Evolutionary conservation across 2,329 filamentous ascomycete species (phyloP).

Genomic region (Sclerotinia glacialis): DNA sequence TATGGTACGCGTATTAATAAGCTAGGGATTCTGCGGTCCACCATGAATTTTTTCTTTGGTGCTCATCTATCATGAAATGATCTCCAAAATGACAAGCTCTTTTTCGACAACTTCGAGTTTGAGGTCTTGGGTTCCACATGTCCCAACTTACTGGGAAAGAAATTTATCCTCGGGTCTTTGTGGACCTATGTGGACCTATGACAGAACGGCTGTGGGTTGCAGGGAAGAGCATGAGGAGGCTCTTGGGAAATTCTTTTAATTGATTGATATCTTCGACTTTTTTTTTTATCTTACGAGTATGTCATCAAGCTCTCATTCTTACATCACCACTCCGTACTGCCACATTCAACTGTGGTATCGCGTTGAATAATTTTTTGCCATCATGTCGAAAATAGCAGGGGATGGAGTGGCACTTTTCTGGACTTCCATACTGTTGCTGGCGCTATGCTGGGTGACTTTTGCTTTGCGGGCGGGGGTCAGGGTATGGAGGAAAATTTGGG

Average conservation of each 20-base stretch:
- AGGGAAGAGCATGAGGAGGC: background rate
- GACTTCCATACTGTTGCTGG: constrained; percentile 32
- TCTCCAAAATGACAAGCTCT: too few relatives aligned
- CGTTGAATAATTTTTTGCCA: background rate
- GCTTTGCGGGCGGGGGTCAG: constrained; percentile 31
- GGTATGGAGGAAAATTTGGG: constrained; percentile 34
- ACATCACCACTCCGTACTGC: too few relatives aligned
- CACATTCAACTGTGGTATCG: background rate
- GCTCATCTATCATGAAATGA: too few relatives aligned
- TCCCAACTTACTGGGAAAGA: too few relatives aligned
- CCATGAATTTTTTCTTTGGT: too few relatives aligned
- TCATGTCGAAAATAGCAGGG: constrained; percentile 33
- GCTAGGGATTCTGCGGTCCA: too few relatives aligned
- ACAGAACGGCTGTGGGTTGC: background rate
- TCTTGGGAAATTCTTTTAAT: constrained; percentile 6
- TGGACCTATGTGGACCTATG: background rate
- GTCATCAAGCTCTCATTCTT: background rate
- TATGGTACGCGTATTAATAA: too few relatives aligned
- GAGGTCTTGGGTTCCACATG: too few relatives aligned
- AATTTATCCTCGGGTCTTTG: background rate
- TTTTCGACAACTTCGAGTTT: too few relatives aligned
- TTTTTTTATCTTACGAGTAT: background rate
- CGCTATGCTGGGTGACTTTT: constrained; percentile 33
- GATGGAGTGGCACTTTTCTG: constrained; percentile 35
- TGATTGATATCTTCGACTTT: background rate